A percentile compares a stretch with the other conserved stretches of the same genome.
Conservation (phyloP, 2,329 filamentous ascomycete genomes). For the Aureobasidium zeae region DNA sequence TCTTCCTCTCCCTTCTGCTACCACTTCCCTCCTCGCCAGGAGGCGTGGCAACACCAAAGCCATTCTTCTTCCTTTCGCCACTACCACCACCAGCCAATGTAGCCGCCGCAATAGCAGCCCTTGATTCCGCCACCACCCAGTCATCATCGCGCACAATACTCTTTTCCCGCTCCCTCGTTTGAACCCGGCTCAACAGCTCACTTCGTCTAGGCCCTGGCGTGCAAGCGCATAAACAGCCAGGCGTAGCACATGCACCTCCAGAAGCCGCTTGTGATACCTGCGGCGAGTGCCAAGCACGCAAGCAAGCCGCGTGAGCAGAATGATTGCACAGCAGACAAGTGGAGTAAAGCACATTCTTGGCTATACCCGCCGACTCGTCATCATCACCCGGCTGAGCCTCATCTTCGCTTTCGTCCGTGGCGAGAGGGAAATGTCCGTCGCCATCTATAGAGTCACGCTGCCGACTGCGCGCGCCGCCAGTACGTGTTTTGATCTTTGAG, state of each 20-base stretch:
- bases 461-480: constrained; percentile 5
- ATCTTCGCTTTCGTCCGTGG: neutral
- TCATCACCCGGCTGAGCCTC: neutral
- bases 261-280: neutral
- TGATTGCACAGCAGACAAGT: constrained; percentile 55
- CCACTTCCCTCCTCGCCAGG: constrained; percentile 19
- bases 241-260: constrained; percentile 6
- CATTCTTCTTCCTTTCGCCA: constrained; percentile 8
- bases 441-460: neutral
- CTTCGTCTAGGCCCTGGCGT: constrained; percentile 7
- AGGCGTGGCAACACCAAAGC: neutral
- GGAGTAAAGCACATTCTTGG: constrained; percentile 39
- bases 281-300: constrained; percentile 44
- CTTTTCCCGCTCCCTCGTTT: constrained; percentile 2
- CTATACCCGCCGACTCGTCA: neutral
- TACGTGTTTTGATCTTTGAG: constrained; percentile 25
- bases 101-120: constrained; percentile 5
- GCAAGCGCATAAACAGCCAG: constrained; percentile 13
- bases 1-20: constrained; percentile 27
- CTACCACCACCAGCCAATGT: constrained; percentile 2
- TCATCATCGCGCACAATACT: constrained; percentile 9
- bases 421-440: constrained; percentile 1
- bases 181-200: constrained; percentile 2
- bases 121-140: constrained; percentile 7
- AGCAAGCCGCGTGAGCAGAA: constrained; percentile 49